Conservation (phyloP, 495 filamentous ascomycete species). For the Aspergillus nanangensis region DNA sequence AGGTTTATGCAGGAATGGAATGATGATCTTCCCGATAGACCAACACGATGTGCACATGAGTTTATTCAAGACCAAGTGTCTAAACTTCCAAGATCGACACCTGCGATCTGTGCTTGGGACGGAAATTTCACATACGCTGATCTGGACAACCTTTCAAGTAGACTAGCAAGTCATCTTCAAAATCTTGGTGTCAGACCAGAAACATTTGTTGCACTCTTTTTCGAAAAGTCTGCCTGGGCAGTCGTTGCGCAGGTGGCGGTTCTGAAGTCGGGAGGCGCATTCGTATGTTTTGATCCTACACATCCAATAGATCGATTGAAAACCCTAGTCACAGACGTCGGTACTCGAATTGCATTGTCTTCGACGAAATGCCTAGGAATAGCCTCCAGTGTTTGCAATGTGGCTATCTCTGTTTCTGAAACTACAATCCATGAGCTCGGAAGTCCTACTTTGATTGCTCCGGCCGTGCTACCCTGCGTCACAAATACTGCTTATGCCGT, state of each 20-base stretch:
- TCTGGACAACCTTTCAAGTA: conserved; percentile 32
- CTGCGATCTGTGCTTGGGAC: conserved; percentile 46
- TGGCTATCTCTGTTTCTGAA: conserved; percentile 26
- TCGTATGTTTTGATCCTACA: conserved; percentile 53
- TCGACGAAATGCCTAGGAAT: conserved; percentile 28
- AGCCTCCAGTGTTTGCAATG: conserved; percentile 25
- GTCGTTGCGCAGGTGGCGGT: conserved; percentile 51
- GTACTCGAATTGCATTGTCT: conserved; percentile 35
- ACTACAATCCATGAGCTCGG: conserved; percentile 25
- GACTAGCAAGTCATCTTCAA: conserved; percentile 31
- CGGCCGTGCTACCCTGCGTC: conserved; percentile 11
- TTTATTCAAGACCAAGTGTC: conserved; percentile 38
- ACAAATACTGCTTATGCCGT: conserved; percentile 42
- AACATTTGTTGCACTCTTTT: conserved; percentile 48
- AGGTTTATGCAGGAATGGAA: conserved; percentile 36
- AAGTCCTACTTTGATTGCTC: conserved; percentile 12
- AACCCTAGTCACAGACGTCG: conserved; percentile 47
- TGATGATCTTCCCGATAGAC: conserved; percentile 16
- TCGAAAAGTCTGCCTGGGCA: conserved; percentile 55
- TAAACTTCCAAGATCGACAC: conserved; percentile 22
- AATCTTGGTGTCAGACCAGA: conserved; percentile 40
- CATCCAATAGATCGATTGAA: conserved; percentile 52
- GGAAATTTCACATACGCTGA: conserved; percentile 42
- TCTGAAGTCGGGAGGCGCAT: conserved; percentile 55
- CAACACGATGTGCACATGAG: conserved; percentile 45